These are phyloP conservation scores for Fusarium continuum DNA, from an alignment of 2,329 filamentous ascomycete species.

Conservation along the genomic window DNA sequence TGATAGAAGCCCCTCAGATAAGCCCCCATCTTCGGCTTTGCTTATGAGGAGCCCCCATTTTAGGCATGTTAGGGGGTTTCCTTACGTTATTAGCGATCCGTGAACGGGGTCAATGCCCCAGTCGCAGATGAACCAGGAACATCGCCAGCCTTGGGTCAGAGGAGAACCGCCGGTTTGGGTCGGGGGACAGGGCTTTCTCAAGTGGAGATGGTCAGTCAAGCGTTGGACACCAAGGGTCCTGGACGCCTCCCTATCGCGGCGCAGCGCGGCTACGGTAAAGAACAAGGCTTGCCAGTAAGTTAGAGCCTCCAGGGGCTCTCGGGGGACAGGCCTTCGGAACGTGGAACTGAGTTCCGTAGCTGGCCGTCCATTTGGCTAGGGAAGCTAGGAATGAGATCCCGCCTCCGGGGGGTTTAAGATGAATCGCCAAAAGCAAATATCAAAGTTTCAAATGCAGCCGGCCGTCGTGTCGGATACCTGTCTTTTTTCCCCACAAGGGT, in stretches of 20 bases:
- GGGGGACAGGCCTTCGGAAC: conserved; percentile 18
- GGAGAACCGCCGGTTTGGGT: conserved; percentile 37
- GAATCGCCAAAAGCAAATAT: conserved; percentile 29
- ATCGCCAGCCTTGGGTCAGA: conserved; percentile 16
- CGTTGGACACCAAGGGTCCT: conserved; percentile 3
- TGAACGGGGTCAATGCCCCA: conserved; percentile 8
- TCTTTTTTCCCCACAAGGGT: conserved; percentile 17
- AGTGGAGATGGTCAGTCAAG: conserved; percentile 7
- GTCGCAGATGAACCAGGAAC: conserved; percentile 18
- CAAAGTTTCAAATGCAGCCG: conserved; percentile 27
- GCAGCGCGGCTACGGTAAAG: conserved; percentile 13
- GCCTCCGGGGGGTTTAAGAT: conserved; percentile 14
- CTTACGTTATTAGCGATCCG: conserved; percentile 24
- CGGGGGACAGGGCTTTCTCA: conserved; percentile 12
- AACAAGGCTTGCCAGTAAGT: conserved; percentile 1
- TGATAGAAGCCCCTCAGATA: conserved; percentile 19
- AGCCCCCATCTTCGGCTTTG: conserved; percentile 20
- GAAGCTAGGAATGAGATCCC: conserved; percentile 23
- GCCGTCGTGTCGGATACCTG: conserved; percentile 13
- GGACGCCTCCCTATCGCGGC: conserved; percentile 18
- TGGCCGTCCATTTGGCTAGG: conserved; percentile 5
- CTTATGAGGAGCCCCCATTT: conserved; percentile 11
- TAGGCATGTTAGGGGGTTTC: conserved; percentile 18
- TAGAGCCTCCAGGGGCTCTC: background rate
- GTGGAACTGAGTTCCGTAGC: conserved; percentile 24